Base-by-base conservation (phyloP, 768 basidiomycete genomes). In the Lactarius quietus region DNA sequence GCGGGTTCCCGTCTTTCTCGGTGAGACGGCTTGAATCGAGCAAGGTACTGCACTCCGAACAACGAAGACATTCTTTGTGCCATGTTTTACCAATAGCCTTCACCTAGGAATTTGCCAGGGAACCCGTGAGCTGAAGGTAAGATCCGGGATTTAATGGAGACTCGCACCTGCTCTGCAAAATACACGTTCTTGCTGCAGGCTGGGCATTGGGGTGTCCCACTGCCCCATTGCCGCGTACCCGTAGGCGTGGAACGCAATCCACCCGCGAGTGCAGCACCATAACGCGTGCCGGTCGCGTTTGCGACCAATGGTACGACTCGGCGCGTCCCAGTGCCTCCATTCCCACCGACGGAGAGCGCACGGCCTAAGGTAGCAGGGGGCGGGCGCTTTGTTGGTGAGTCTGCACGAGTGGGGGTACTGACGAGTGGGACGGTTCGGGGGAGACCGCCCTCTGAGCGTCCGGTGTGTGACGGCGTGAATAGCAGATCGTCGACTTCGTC, bases 11-110 rank as follows among this genome's bases (percentile, higher is more conserved):
- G 53, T 90, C 89, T 71, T 88, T 88, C 73, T 93, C 91, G 31
- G 88, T 83, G 62, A 93, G 74, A 26, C 85, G 82, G 54, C 79
- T 86, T 36, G 90, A 89, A 70, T 92, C 90, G n/a, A 93, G 77
- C 8, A 78, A 71, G 0, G 86, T 84, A 61, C 78, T 82, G 70
- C 91, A 93, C 69, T 87, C 87, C 10, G 82, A 80, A 72, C 91
- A 93, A n/a, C 91, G 79, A 69, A 93, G 74, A 71, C 92, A 93
- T 18, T 76, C 78, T 71, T 90, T 91, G 69, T 93, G 92, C 75
- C 80, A 93, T 18, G 87, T 89, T 79, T 90, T 89, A 9, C 89
- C 89, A 17, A 90, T 82, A 1, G 91, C 91, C 74, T 90, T 91
- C 64, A 90, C 85, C 90, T 91, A 68, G 53, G 39, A 14, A 43